Evolutionary conservation across 106 monocot species (phyloP), one percentile per base, ranked within the genome.

Genomic region (Xerophyta viscosa): DNA sequence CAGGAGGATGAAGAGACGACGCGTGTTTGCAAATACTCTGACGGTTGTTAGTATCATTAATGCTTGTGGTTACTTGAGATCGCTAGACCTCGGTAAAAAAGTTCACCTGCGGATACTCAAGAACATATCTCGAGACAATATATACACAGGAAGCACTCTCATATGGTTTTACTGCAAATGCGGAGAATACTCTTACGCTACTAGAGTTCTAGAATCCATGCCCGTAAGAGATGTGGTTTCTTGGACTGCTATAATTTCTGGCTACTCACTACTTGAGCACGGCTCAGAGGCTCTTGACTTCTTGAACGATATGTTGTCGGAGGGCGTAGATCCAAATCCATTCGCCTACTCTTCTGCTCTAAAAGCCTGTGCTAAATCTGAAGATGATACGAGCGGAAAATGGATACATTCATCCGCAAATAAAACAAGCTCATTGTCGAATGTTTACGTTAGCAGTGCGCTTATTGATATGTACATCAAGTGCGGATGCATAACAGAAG

Each of bases 81-180:
- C 73, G 41, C 31, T 71, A 29, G 54, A 26, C 52, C 52, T 79
- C 11, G 88, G 84, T 15, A 96, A 79, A 57, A 84, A 85, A 73
- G 54, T 94, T 19, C 88, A 94, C 62, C 75, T 39, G 21, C 74
- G 67, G 45, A 63, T 88, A 49, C 29, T 88, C 29, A 88, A 81
- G 65, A 70, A 62, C 52, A 28, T 33, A 30, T 41, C 31, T 42
- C 54, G 43, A 26, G 41, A 61, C 2, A 84, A 81, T 47, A 41
- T 71, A 39, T 75, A 79, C 41, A 79, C 89, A 17, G 75, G 70
- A 3, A 88, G 81, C 65, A 84, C 88, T 3, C 65, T 94, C 3
- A 64, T 94, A 54, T 94, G 88, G 84, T 72, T 88, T n/a, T 94
- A 94, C 37, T 84, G 84, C 62, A 84, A 76, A 55, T 76, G 84